phyloP scores from a whole-genome alignment of 2,329 filamentous ascomycete species.

The Colletotrichum spaethianum region DNA sequence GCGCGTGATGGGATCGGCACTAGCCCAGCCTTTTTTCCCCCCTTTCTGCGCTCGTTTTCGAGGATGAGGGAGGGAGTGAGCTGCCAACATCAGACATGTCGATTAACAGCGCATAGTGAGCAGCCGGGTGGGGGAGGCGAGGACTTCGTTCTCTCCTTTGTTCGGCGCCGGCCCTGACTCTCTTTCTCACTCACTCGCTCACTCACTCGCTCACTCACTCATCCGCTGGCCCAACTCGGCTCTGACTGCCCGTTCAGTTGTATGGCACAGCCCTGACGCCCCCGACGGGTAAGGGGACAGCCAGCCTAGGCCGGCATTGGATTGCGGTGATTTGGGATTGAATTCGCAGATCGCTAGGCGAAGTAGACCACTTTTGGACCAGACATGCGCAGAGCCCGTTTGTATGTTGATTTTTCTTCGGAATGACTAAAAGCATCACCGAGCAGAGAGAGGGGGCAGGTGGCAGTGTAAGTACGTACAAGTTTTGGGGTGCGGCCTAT shows the following conservation, averaged over 20 bases:
- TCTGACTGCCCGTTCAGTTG: not conserved
- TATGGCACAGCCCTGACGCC: not conserved
- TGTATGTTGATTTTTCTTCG: not conserved
- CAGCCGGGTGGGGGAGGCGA: not conserved
- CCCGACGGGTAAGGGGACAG: not conserved
- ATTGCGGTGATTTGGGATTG: conserved; percentile 14
- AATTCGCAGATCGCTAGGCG: conserved; percentile 11
- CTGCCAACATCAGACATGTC: not conserved
- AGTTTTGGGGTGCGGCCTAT: not conserved
- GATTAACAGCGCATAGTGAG: conserved; percentile 2
- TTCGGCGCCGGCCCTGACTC: not conserved
- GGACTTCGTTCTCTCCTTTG: not conserved
- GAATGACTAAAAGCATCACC: not conserved
- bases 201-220: too few species aligned
- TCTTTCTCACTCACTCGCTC: not conserved
- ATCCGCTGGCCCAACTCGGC: not conserved
- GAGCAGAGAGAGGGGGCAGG: not conserved
- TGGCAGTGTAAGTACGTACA: conserved; percentile 30
- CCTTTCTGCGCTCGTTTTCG: not conserved
- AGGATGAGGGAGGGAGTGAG: not conserved
- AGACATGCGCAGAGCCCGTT: not conserved
- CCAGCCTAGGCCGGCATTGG: not conserved
- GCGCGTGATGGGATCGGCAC: conserved; percentile 32
- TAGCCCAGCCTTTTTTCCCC: not conserved
- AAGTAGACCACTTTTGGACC: conserved; percentile 4